Conservation (phyloP, 306 rosid species). For the Alnus rubra region DNA sequence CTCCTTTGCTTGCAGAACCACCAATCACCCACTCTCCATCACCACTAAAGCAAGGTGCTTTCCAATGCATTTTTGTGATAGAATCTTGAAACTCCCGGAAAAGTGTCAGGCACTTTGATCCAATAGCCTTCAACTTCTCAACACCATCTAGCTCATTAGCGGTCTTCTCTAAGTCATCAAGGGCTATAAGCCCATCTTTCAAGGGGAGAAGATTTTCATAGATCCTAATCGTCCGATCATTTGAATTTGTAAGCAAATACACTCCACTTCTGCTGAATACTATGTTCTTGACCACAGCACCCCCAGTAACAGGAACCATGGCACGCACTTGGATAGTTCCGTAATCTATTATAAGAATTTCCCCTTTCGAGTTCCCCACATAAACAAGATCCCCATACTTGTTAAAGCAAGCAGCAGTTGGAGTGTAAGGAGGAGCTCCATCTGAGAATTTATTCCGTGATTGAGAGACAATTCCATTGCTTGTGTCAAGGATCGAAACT, state of each 20-base stretch:
- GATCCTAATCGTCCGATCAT: slow-evolving; percentile 81
- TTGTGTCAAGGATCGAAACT: slow-evolving; percentile 60
- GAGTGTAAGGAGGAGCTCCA: slow-evolving; percentile 70
- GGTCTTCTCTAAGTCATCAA: slow-evolving; percentile 48
- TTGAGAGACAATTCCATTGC: slow-evolving; percentile 49
- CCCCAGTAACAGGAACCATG: slow-evolving; percentile 79
- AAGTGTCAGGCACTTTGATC: slow-evolving; percentile 75
- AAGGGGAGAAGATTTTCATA: slow-evolving; percentile 85
- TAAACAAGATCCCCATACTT: slow-evolving; percentile 79
- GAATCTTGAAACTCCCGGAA: slow-evolving; percentile 96
- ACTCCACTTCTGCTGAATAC: slow-evolving; percentile 89
- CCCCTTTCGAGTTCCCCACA: slow-evolving; percentile 97
- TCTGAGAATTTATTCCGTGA: slow-evolving; percentile 75
- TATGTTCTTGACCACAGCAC: slow-evolving; percentile 82
- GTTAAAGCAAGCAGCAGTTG: slow-evolving; percentile 94
- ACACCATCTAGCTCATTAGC: slow-evolving; percentile 43
- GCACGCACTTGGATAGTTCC: slow-evolving; percentile 55
- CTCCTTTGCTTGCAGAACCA: slow-evolving; percentile 99
- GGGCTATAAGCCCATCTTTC: slow-evolving; percentile 62
- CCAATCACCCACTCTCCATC: slow-evolving; percentile 99
- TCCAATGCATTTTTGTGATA: slow-evolving; percentile 95
- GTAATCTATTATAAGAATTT: slow-evolving; percentile 76
- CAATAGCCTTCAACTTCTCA: slow-evolving; percentile 78
- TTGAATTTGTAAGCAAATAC: slow-evolving; percentile 91
- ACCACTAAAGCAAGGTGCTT: slow-evolving; percentile 98